These are phyloP conservation scores for Eimeria necatrix DNA, from an alignment of 169 alveolate species.

Conservation along the genomic window DNA sequence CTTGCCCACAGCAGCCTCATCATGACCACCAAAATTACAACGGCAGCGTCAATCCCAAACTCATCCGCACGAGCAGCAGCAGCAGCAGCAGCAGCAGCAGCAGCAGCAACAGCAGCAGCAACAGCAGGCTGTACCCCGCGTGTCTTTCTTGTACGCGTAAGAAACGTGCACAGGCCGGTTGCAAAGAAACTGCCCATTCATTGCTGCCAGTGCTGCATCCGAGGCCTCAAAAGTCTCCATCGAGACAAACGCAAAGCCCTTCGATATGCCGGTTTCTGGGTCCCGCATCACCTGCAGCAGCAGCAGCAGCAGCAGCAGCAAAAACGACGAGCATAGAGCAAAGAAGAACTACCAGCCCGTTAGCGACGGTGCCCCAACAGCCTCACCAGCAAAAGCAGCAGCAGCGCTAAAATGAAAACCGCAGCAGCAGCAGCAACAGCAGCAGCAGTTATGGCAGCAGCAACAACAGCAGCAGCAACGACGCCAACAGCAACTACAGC, in stretches of 20 bases:
- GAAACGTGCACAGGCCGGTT: slow-evolving; percentile 98
- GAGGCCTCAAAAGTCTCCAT: slow-evolving; percentile 98
- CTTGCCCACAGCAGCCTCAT: not conserved
- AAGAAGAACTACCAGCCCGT: not conserved
- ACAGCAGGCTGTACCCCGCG: slow-evolving; percentile 86
- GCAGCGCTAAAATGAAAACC: too few relatives aligned
- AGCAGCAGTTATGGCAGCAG: too few relatives aligned
- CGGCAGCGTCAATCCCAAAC: not conserved
- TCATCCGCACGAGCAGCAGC: not conserved
- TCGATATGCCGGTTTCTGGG: slow-evolving; percentile 95
- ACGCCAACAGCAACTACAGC: too few relatives aligned
- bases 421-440: too few relatives aligned
- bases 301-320: too few relatives aligned
- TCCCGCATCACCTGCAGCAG: slow-evolving; percentile 95
- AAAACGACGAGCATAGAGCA: not conserved
- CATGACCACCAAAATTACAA: too few relatives aligned
- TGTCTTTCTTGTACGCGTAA: slow-evolving; percentile 98
- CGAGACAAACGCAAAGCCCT: slow-evolving; percentile 98
- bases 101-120: not conserved
- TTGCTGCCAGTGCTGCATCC: slow-evolving; percentile 98
- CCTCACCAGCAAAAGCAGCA: too few relatives aligned
- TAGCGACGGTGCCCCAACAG: not conserved
- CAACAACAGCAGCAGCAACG: too few relatives aligned
- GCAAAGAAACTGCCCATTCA: slow-evolving; percentile 97
- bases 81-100: not conserved